Evolutionary conservation across 73 alveolate genomes (phyloP).

Genomic region (Tetrahymena elliotti): DNA sequence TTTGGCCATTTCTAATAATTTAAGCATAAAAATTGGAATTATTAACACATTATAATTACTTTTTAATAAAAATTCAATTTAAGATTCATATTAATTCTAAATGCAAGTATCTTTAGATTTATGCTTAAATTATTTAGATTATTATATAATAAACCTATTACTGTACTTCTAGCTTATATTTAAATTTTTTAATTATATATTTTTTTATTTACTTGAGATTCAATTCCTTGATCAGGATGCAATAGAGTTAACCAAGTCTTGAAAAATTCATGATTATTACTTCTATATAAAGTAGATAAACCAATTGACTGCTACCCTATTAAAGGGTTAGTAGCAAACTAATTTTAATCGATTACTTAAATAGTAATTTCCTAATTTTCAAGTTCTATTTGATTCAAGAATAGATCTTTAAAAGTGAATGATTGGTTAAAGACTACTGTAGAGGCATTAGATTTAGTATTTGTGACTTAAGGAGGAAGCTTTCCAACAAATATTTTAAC

Average conservation of each 20-base stretch:
- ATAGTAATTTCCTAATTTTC: conserved; percentile 79
- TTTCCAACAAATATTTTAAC: conserved; percentile 73
- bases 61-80: too few relatives aligned
- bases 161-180: background rate
- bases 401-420: conserved; percentile 74
- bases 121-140: background rate
- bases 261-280: conserved; percentile 82
- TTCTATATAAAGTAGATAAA: conserved; percentile 74
- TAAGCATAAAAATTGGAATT: too few relatives aligned
- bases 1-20: background rate
- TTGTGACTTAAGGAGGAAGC: conserved; percentile 73
- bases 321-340: conserved; percentile 60
- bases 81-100: too few relatives aligned
- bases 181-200: background rate
- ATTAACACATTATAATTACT: too few relatives aligned
- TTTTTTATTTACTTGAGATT: conserved; percentile 39
- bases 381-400: conserved; percentile 65
- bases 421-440: conserved; percentile 84
- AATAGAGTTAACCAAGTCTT: conserved; percentile 74
- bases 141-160: background rate
- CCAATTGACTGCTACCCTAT: conserved; percentile 82
- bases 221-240: conserved; percentile 72
- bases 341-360: conserved; percentile 72
- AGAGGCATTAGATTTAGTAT: conserved; percentile 52
- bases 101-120: background rate